Evolutionary conservation across 108 stramenopile species (phyloP), one percentile per base, ranked within the genome.

Genomic region (Cyclotella choctawhatcheeana): DNA sequence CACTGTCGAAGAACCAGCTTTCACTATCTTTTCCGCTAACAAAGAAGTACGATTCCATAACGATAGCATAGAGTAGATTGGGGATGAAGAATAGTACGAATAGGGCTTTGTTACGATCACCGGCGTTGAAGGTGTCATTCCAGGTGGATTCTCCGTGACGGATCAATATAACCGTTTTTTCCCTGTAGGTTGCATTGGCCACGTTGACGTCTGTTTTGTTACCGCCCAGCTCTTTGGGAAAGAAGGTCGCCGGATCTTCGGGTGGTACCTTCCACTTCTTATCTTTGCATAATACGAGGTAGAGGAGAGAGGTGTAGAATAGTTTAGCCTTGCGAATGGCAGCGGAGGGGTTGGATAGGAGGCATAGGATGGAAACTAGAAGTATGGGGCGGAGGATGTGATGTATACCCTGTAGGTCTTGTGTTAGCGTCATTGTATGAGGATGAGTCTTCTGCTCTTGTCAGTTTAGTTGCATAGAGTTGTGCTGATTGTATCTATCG

Each of bases 91-190:
- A 73, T 35, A 87, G 44, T 0, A 84, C 47, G 65, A 95, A 95
- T 18, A 52, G n/a, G 29, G 73, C n/a, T 35, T 70, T 75, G 61
- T 74, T 76, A 6, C 91, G 85, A 55, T 91, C 89, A 21, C 95
- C 92, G 66, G 90, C 82, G 71, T 95, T 95, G 78, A 95, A 95
- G n/a, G 91, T 93, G 44, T 95, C 91, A 66, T 95, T 95, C 94
- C 94, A 95, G 17, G 88, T 89, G 17, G 84, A 89, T 68, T 91
- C 94, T 21, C 94, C 94, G 48, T 95, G 94, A 4, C 94, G 88
- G 5, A 95, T 77, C 44, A 95, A 85, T 26, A 95, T 84, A 32
- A 95, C 69, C 0, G 89, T 93, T 60, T 95, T 95, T 22, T 72
- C 82, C 40, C 81, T 76, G 31, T 86, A 86, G 43, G 86, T 71